Conservation (phyloP, 768 basidiomycete genomes). For the Tylopilus plumbeoviolaceoides region DNA sequence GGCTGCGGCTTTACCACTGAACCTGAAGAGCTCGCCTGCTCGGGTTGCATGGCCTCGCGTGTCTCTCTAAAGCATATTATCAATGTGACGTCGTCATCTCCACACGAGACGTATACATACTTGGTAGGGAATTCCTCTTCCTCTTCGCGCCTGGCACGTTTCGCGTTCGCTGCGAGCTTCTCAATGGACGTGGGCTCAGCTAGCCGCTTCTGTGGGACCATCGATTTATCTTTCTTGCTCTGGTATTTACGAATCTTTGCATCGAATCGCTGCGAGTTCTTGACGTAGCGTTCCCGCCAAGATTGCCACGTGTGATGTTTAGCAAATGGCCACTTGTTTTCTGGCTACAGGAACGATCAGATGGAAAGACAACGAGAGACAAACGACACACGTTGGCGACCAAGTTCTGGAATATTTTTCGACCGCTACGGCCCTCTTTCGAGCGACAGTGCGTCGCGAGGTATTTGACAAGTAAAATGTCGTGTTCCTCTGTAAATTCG, state of each 20-base stretch:
- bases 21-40: background rate
- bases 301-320: constrained; percentile 51
- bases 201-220: constrained; percentile 3
- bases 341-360: constrained; percentile 26
- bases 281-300: constrained; percentile 61
- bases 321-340: constrained; percentile 49
- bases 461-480: constrained; percentile 41
- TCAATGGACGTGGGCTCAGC: background rate
- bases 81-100: background rate
- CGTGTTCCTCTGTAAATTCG: constrained; percentile 38
- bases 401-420: constrained; percentile 40
- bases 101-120: background rate
- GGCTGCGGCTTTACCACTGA: background rate
- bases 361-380: background rate
- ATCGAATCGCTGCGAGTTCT: constrained; percentile 41
- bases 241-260: constrained; percentile 38
- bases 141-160: constrained; percentile 7
- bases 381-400: constrained; percentile 41
- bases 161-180: background rate
- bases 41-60: background rate
- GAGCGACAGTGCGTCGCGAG: constrained; percentile 47
- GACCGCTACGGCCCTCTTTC: constrained; percentile 42
- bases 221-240: constrained; percentile 13
- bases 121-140: background rate
- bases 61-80: constrained; percentile 5